These are phyloP conservation scores for Hamigera avellanea DNA, from an alignment of 495 filamentous ascomycete genomes.

Conservation along the genomic window DNA sequence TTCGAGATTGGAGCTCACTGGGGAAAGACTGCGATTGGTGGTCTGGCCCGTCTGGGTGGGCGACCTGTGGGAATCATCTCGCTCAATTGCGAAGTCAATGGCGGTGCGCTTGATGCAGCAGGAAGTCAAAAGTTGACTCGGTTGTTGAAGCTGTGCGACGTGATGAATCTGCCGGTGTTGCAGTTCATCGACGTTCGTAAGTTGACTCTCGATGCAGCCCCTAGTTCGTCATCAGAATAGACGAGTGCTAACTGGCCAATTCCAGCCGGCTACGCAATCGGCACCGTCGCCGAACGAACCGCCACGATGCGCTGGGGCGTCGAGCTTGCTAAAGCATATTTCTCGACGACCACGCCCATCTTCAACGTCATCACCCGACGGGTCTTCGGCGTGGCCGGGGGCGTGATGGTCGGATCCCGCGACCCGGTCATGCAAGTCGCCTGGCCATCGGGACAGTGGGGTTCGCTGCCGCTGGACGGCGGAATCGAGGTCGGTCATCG, in stretches of 20 bases:
- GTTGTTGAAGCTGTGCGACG: constrained; percentile 48
- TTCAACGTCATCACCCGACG: constrained; percentile 48
- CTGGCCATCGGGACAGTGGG: constrained; percentile 53
- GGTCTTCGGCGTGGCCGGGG: constrained; percentile 49
- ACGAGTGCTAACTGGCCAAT: not conserved
- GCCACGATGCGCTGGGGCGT: constrained; percentile 54
- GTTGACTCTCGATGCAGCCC: constrained; percentile 5
- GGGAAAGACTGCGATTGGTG: constrained; percentile 49
- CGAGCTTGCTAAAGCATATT: constrained; percentile 46
- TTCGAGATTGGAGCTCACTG: constrained; percentile 53
- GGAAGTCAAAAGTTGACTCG: constrained; percentile 48
- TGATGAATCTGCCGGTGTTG: constrained; percentile 50
- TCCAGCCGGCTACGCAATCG: constrained; percentile 47
- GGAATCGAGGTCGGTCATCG: constrained; percentile 53
- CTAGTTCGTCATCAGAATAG: not conserved
- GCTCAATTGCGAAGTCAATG: constrained; percentile 47
- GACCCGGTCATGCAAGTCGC: constrained; percentile 48
- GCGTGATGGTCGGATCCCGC: constrained; percentile 48
- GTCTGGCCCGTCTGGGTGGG: constrained; percentile 44
- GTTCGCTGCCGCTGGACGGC: constrained; percentile 45
- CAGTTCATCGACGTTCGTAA: constrained; percentile 50
- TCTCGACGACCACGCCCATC: constrained; percentile 45
- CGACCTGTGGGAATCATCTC: constrained; percentile 44
- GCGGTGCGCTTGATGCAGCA: constrained; percentile 47
- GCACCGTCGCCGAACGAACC: constrained; percentile 47